Evolutionary conservation across 768 basidiomycete species (phyloP), one percentile per base, ranked within the genome.

Genomic region (Leccinum incarnatum): DNA sequence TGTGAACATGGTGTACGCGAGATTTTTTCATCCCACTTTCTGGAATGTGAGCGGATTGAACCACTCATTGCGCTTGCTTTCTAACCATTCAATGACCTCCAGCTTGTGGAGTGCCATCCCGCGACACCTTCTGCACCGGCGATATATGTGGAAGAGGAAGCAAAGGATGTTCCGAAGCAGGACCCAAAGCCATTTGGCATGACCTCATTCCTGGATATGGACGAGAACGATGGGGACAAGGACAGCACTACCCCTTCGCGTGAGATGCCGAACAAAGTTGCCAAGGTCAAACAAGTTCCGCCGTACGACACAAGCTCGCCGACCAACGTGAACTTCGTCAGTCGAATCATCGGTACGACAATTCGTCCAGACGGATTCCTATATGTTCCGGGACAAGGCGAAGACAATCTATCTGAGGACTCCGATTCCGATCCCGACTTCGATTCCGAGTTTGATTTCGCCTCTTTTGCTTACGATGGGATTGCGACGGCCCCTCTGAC

Each of bases 131-230:
- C 30, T 25, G 14, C 62, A 7, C 67, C 58, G 3, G 51, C 65
- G 5, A 68, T 69, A 15, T 37, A 37, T 37, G 67, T 68, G 53
- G 67, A 68, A 52, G 58, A 62, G n/a, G 67, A 69, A 55, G 51
- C 56, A 4, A 36, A 30, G 3, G 53, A 57, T 14, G 17, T 34
- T 29, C 58, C 63, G 1, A 27, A 11, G 17, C 42, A 53, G 14
- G 63, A 55, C 0, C 51, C 53, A 17, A 53, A 30, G 6, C 49
- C 42, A 5, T 53, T 45, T 15, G 67, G 58, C 2, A 58, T 54
- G 57, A 57, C n/a, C 23, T 64, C 67, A 4, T 37, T 37, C 15
- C 6, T 15, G 36, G 15, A 37, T 15, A 12, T n/a, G 42, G 42
- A 45, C n/a, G n/a, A 45, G 19, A 21, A 19, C 42, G 36, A 29